Evolutionary conservation across 2,329 filamentous ascomycete genomes (phyloP).

Genomic region (Aureobasidium sp.): DNA sequence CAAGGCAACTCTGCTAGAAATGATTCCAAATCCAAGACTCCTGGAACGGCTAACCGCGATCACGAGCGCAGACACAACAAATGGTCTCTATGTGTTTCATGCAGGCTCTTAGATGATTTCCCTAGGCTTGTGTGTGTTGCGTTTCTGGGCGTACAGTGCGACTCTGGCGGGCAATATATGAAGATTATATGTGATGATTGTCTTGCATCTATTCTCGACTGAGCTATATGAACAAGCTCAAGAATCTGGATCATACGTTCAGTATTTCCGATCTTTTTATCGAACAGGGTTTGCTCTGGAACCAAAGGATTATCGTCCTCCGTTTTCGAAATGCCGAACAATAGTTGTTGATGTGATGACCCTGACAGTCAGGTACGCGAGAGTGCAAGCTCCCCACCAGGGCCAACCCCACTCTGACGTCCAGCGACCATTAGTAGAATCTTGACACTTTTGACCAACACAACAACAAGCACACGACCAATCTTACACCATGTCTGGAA

Average conservation of each 20-base stretch:
- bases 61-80: background rate
- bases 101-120: background rate
- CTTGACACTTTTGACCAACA: background rate
- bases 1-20: background rate
- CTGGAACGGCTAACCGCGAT: background rate
- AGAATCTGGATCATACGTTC: too few relatives aligned
- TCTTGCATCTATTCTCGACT: too few relatives aligned
- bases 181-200: too few relatives aligned
- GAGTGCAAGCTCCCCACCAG: background rate
- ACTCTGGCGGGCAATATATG: too few relatives aligned
- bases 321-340: background rate
- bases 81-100: background rate
- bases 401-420: background rate
- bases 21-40: background rate
- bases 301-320: too few relatives aligned
- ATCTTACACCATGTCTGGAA: slow-evolving; percentile 38
- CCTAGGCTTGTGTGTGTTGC: background rate
- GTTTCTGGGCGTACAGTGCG: background rate
- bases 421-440: background rate
- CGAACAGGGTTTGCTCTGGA: too few relatives aligned
- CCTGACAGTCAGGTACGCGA: background rate
- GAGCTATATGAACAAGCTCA: too few relatives aligned
- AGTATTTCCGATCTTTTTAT: too few relatives aligned
- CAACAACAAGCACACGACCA: background rate
- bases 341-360: background rate